Evolutionary conservation across 2,329 filamentous ascomycete genomes (phyloP).

Genomic region (Hirsutella thompsonii): DNA sequence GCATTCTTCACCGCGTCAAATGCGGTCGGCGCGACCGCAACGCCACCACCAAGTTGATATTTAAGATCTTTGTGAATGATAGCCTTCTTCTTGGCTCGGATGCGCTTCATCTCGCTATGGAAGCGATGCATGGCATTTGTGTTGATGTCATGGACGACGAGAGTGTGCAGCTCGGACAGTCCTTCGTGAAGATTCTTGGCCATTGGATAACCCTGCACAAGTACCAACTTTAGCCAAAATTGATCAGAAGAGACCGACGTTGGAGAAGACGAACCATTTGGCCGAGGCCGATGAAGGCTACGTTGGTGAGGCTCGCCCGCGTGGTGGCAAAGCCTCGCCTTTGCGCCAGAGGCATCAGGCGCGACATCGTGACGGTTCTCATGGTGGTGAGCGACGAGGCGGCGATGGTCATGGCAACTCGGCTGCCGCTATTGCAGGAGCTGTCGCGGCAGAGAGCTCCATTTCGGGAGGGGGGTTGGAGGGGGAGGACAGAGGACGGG

Average conservation of each 20-base stretch:
- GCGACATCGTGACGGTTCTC: conserved; percentile 10
- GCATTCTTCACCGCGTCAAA: conserved; percentile 37
- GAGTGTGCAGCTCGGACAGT: conserved; percentile 39
- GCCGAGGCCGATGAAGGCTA: conserved; percentile 47
- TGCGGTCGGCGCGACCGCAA: conserved; percentile 30
- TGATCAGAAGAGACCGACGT: not conserved
- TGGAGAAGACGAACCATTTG: conserved; percentile 37
- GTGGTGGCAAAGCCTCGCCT: conserved; percentile 38
- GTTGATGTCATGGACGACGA: conserved; percentile 46
- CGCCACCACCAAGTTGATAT: conserved; percentile 34
- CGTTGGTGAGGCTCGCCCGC: conserved; percentile 32
- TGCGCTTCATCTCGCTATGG: conserved; percentile 30
- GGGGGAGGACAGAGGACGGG: conserved; percentile 5
- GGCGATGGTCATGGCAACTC: conserved; percentile 4
- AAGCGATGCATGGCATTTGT: conserved; percentile 31
- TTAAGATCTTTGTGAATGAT: too few relatives aligned
- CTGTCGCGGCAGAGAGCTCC: not conserved
- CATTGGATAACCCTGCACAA: conserved; percentile 46
- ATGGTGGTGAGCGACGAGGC: conserved; percentile 3
- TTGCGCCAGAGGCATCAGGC: conserved; percentile 18
- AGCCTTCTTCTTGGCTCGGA: too few relatives aligned
- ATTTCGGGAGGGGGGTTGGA: too few relatives aligned
- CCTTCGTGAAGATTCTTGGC: conserved; percentile 50
- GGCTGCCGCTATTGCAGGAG: not conserved
- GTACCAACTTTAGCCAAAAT: conserved; percentile 4